Base-by-base conservation (phyloP, 805 yeast genomes). In the Kuraishia molischiana region DNA sequence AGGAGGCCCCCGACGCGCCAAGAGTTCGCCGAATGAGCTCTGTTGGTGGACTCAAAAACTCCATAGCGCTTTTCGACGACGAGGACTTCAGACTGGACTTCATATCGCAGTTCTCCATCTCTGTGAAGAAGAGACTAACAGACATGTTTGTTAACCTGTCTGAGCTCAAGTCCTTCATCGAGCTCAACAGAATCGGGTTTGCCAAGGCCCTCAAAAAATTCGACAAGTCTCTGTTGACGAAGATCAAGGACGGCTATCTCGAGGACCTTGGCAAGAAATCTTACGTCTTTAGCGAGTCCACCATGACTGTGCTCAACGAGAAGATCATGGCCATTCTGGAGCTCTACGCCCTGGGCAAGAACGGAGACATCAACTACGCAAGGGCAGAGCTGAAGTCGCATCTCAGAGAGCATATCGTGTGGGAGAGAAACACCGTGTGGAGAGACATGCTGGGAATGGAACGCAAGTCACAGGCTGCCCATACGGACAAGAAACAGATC, bases 401-500 rank as follows among this genome's bases (percentile, higher is more conserved):
- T 44, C 61, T 90, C 45, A 69, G 97, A 45, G 98, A 90, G 50
- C 95, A 90, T 56, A 84, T 90, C 26, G 95, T 89, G 15, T 90
- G 96, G 94, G 97, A 90, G 61, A 73, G 98, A 57, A 87, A 87
- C 56, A 90, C 97, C 0, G 97, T 90, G 21, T 90, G 98, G 98
- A 79, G 92, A 54, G 97, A 90, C 58, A 79, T 90, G 81, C 81
- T 90, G 54, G 90, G 92, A 18, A 60, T 89, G 49, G 96, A 89
- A 55, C 72, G 95, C 47, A 84, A 84, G 50, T 67, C 89, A 1
- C 90, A 87, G 49, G 86, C 85, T 17, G 87, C 89, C 2, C 38
- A 50, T 45, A 46, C 29, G 43, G 41, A 42, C 28, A 32, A 29
- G 10, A 35, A 28, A 10, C 38, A 19, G 19, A 24, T 19, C 24